Evolutionary conservation across 1,284 basidiomycete species (phyloP).

Genomic region (Trichosporon faecale): DNA sequence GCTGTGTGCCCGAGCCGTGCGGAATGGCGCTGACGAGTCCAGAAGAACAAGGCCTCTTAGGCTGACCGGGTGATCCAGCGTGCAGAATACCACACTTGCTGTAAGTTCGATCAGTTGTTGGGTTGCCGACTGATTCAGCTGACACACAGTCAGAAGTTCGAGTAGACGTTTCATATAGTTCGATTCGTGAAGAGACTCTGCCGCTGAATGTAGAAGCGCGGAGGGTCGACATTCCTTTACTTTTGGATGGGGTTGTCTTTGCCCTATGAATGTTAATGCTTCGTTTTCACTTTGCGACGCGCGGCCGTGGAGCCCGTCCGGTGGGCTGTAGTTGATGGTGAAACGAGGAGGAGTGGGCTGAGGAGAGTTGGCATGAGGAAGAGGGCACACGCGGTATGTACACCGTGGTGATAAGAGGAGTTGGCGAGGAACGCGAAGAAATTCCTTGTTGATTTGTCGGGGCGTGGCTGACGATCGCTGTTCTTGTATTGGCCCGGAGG

Average conservation of each 20-base stretch:
- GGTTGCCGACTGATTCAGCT: not conserved
- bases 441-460: not conserved
- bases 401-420: not conserved
- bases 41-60: constrained; percentile 16
- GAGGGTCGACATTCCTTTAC: not conserved
- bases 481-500: not conserved
- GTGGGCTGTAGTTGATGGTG: not conserved
- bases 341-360: not conserved
- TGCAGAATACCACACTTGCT: not conserved
- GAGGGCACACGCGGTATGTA: not conserved
- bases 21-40: not conserved
- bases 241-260: not conserved
- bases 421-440: not conserved
- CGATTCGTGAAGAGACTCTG: not conserved
- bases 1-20: not conserved
- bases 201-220: not conserved
- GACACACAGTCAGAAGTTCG: not conserved
- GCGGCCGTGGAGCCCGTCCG: not conserved
- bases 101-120: not conserved
- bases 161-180: not conserved
- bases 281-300: not conserved
- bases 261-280: constrained; percentile 2
- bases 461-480: not conserved
- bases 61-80: no score
- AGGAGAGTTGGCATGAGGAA: not conserved